Evolutionary conservation across 331 rosid genomes (phyloP).

Genomic region (Quercus tomentella): DNA sequence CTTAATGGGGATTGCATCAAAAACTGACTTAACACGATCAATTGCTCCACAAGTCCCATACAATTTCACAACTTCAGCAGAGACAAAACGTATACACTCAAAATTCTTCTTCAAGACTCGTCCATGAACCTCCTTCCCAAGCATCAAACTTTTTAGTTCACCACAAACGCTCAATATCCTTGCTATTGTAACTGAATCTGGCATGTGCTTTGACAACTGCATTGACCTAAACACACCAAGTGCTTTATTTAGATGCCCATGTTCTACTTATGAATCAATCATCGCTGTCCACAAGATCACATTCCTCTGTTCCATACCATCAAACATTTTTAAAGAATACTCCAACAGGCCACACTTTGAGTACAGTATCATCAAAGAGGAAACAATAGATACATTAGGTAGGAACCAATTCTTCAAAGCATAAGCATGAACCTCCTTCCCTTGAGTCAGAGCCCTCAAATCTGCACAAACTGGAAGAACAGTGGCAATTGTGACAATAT

Average conservation of each 20-base stretch:
- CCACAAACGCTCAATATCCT: slow-evolving; percentile 57
- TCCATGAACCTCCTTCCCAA: slow-evolving; percentile 75
- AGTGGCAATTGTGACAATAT: slow-evolving; percentile 67
- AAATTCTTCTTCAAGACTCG: slow-evolving; percentile 58
- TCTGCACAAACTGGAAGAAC: slow-evolving; percentile 71
- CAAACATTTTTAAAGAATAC: slow-evolving; percentile 49
- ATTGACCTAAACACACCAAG: slow-evolving; percentile 56
- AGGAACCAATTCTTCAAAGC: slow-evolving; percentile 66
- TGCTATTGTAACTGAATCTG: slow-evolving; percentile 58
- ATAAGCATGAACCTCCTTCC: slow-evolving; percentile 79
- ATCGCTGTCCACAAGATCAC: slow-evolving; percentile 75
- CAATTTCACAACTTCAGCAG: slow-evolving; percentile 57
- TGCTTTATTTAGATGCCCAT: slow-evolving; percentile 41
- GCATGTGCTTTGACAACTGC: slow-evolving; percentile 63
- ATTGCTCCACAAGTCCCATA: slow-evolving; percentile 56
- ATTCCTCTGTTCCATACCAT: slow-evolving; percentile 49
- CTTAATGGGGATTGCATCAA: slow-evolving; percentile 48
- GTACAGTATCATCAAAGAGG: slow-evolving; percentile 75
- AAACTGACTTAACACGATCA: slow-evolving; percentile 44
- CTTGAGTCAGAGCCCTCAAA: slow-evolving; percentile 54
- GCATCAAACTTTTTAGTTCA: slow-evolving; percentile 44
- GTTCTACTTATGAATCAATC: slow-evolving; percentile 59
- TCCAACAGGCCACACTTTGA: slow-evolving; percentile 57
- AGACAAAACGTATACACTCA: slow-evolving; percentile 47
- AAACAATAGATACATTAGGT: slow-evolving; percentile 57